These are phyloP conservation scores for Poa annua DNA, from an alignment of 176 grass and related monocot species.

Conservation along the genomic window DNA sequence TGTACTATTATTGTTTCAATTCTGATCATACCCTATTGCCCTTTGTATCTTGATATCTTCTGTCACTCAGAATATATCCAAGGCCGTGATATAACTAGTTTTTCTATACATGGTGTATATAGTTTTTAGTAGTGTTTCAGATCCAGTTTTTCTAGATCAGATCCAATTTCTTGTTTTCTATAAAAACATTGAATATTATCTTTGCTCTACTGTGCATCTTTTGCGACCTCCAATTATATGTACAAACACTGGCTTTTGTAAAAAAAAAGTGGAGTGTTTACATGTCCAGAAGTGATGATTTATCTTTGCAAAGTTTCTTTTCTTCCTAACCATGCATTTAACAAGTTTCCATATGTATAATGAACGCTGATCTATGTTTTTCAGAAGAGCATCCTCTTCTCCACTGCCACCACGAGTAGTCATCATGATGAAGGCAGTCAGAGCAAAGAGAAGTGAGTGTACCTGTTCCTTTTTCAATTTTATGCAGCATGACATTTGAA, in stretches of 20 bases:
- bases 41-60: neutral
- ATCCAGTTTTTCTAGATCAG: neutral
- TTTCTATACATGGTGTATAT: neutral
- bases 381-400: slow-evolving; percentile 56
- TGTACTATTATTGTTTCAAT: neutral
- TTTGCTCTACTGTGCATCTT: neutral
- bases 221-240: neutral
- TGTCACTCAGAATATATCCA: neutral
- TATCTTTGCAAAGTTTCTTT: neutral
- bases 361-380: slow-evolving; percentile 1
- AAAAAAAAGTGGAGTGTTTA: neutral
- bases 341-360: neutral
- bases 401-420: slow-evolving; percentile 41
- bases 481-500: neutral
- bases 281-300: neutral
- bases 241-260: neutral
- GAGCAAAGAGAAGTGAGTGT: slow-evolving; percentile 54
- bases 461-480: neutral
- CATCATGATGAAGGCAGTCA: slow-evolving; percentile 28
- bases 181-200: neutral
- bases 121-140: neutral
- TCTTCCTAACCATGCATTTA: neutral
- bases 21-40: neutral
- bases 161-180: neutral
- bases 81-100: neutral